Percentiles rank a stretch among this genome's conserved stretches.
Evolutionary conservation across 345 rosid genomes (phyloP).

Genomic region (Pistacia integerrima): DNA sequence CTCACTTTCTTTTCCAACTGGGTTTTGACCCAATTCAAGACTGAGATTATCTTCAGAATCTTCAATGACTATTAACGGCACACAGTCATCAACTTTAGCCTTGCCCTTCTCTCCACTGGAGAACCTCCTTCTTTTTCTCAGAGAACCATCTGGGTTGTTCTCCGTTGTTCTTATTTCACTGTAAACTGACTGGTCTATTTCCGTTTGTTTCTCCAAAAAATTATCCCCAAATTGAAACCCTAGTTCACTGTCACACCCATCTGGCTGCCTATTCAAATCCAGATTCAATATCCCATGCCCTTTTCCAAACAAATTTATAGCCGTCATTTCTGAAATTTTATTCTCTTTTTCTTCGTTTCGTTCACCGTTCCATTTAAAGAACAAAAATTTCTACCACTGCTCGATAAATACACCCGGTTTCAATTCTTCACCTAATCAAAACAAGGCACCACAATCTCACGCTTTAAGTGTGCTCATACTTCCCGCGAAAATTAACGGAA

Average conservation of each 20-base stretch:
- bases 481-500: conserved; percentile 3
- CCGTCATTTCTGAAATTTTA: not conserved
- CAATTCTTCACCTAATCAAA: not conserved
- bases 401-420: not conserved
- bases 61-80: not conserved
- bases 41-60: not conserved
- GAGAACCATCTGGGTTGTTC: conserved; percentile 20
- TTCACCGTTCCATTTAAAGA: too few relatives aligned
- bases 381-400: not conserved
- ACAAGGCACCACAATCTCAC: not conserved
- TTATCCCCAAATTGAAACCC: conserved; percentile 11
- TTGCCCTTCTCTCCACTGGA: conserved; percentile 19
- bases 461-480: not conserved
- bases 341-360: not conserved
- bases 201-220: conserved; percentile 10
- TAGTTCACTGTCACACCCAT: not conserved
- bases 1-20: not conserved
- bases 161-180: conserved; percentile 15
- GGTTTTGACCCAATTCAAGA: not conserved
- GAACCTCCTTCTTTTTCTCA: conserved; percentile 23
- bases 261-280: conserved; percentile 24
- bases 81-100: conserved; percentile 9
- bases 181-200: not conserved
- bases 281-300: not conserved
- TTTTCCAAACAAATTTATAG: not conserved